Evolutionary conservation across 441 rosid species (phyloP).

Genomic region (Populus hybrid): DNA sequence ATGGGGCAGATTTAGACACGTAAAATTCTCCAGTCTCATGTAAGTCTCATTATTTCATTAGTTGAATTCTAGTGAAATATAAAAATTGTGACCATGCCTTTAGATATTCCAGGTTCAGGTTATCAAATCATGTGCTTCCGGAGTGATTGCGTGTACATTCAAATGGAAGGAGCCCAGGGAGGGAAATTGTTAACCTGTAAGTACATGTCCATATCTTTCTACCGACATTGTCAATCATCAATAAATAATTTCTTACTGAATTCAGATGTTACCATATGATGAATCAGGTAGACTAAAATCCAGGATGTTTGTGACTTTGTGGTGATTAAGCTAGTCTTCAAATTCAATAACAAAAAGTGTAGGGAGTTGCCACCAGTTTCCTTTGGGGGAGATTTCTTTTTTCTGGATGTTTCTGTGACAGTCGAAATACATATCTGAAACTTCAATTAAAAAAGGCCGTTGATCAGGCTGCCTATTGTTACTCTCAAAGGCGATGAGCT

Average conservation of each 20-base stretch:
- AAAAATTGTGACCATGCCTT: neutral
- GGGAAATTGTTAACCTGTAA: neutral
- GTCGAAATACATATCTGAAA: neutral
- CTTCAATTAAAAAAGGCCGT: neutral
- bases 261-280: neutral
- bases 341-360: neutral
- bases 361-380: neutral
- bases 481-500: neutral
- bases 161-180: neutral
- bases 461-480: neutral
- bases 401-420: neutral
- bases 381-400: neutral
- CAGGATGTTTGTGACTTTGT: neutral
- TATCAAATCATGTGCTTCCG: neutral
- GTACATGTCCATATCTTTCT: neutral
- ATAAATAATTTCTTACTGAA: neutral
- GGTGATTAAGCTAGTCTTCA: too few species aligned
- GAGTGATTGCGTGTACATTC: neutral
- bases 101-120: neutral
- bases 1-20: neutral
- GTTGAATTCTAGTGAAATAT: neutral
- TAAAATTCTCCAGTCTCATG: neutral
- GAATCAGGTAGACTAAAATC: neutral
- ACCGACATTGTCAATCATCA: neutral
- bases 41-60: neutral